phyloP scores from a whole-genome alignment of 139 green algal genomes.

The Zygnema circumcarinatum region DNA sequence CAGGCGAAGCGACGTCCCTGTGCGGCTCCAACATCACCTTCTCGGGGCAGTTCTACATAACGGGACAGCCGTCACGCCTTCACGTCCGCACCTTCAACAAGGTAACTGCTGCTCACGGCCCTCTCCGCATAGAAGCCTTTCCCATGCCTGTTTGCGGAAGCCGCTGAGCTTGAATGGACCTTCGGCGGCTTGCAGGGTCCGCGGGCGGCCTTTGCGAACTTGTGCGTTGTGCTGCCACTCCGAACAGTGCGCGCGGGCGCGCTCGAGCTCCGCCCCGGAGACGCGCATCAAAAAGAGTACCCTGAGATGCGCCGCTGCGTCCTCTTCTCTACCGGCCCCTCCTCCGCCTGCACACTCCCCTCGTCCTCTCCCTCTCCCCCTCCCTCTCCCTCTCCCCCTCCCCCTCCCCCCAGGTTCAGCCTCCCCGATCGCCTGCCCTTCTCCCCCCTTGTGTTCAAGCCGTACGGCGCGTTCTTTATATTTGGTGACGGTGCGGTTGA shows the following conservation, averaged over 20 bases:
- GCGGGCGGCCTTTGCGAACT: neutral
- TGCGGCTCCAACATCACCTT: neutral
- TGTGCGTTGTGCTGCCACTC: slow-evolving; percentile 22
- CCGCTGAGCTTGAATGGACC: neutral
- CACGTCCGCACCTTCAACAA: slow-evolving; percentile 37
- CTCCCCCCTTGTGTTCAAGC: neutral
- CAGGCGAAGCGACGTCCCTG: neutral
- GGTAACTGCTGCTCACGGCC: neutral
- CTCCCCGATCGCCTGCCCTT: neutral
- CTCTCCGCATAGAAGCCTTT: neutral
- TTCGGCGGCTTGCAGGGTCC: neutral
- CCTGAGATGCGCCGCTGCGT: slow-evolving; percentile 35
- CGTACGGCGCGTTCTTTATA: neutral
- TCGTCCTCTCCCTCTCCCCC: neutral
- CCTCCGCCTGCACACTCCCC: neutral
- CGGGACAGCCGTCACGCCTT: neutral
- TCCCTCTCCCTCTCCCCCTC: neutral
- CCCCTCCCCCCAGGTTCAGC: neutral
- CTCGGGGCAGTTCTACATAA: slow-evolving; percentile 16
- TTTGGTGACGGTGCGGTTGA: slow-evolving; percentile 13
- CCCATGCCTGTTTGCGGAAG: neutral
- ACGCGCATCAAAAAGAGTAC: slow-evolving; percentile 14
- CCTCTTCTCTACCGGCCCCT: slow-evolving; percentile 27
- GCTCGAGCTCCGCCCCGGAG: neutral
- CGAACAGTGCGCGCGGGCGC: neutral